Evolutionary conservation across 495 filamentous ascomycete species (phyloP), one percentile per base, ranked within the genome.

Genomic region (Diplogelasinospora grovesii): DNA sequence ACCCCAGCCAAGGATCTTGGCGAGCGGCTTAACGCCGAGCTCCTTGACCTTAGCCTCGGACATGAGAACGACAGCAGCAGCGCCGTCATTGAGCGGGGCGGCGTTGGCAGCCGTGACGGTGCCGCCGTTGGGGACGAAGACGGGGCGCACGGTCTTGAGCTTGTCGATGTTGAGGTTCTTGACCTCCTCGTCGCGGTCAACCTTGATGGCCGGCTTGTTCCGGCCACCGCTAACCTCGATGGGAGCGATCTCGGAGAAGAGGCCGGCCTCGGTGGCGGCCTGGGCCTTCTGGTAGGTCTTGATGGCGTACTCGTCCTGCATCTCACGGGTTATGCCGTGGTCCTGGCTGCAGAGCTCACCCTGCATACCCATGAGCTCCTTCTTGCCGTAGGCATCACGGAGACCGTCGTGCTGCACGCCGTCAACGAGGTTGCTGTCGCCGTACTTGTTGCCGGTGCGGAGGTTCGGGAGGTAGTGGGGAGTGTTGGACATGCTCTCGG

Each of bases 51-150:
- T 89, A 11, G 80, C 79, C 64, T 90, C 89, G 11, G 87, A 95
- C 45, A 90, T 86, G 39, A 98, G 79, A 35, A 98, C 83, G 33
- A 96, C 62, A 38, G 92, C 92, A 8, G 88, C 77, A 25, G 88
- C 89, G 39, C 92, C 92, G 56, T 98, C 92, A 63, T 89, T 94
- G 53, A 98, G 74, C 18, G 92, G 92, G 1, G 90, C 90, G 8
- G 92, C 93, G 67, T 98, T 98, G 41, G 92, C 88, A n/a, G 92
- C 87, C 8, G 92, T 98, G 43, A 98, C 87, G 39, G 88, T 95
- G 45, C 89, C 89, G 28, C 76, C 79, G 46, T 75, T 74, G 33
- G 89, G 77, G 46, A 83, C 78, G 72, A 97, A 97, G 25, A 81
- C 83, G 34, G 92, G 85, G 57, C 83, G 84, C 52, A 95, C 84